Evolutionary conservation across 2,329 filamentous ascomycete genomes (phyloP).

Genomic region (Ophiocordyceps camponoti-saundersi): DNA sequence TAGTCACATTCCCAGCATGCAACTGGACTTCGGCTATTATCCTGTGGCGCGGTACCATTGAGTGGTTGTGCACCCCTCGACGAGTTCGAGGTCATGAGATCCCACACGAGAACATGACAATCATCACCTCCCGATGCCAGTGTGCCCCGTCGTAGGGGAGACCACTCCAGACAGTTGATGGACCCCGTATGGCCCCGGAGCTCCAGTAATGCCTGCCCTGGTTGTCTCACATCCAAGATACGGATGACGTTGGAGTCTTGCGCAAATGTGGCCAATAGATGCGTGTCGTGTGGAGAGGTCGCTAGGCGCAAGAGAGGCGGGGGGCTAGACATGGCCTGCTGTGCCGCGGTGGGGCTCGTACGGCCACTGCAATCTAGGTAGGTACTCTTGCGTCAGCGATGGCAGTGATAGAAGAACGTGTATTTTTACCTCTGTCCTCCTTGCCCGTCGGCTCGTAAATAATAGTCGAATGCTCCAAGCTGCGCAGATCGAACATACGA

Average conservation of each 20-base stretch:
- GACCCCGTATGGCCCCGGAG: slow-evolving; percentile 73
- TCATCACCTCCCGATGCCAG: slow-evolving; percentile 88
- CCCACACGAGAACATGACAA: slow-evolving; percentile 83
- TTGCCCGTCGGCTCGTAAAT: slow-evolving; percentile 96
- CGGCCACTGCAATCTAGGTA: slow-evolving; percentile 37
- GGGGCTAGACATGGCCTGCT: slow-evolving; percentile 61
- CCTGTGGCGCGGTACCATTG: slow-evolving; percentile 32
- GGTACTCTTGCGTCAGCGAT: slow-evolving; percentile 18
- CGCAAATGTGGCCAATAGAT: slow-evolving; percentile 93
- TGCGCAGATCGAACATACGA: slow-evolving; percentile 94
- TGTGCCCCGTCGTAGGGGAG: slow-evolving; percentile 67
- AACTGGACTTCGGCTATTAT: slow-evolving; percentile 49
- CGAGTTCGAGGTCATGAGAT: slow-evolving; percentile 52
- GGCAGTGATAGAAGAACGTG: background rate
- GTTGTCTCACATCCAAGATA: slow-evolving; percentile 90
- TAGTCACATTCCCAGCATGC: slow-evolving; percentile 77
- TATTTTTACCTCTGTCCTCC: slow-evolving; percentile 46
- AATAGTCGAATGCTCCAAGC: slow-evolving; percentile 93
- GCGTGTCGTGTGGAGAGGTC: slow-evolving; percentile 86
- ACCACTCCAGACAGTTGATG: slow-evolving; percentile 94
- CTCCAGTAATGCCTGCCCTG: slow-evolving; percentile 85
- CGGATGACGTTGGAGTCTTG: slow-evolving; percentile 84
- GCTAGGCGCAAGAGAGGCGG: slow-evolving; percentile 66
- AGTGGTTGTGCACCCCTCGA: slow-evolving; percentile 20
- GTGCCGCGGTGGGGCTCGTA: slow-evolving; percentile 57